Conservation (phyloP, 345 rosid genomes). For the Aquilaria malaccensis region DNA sequence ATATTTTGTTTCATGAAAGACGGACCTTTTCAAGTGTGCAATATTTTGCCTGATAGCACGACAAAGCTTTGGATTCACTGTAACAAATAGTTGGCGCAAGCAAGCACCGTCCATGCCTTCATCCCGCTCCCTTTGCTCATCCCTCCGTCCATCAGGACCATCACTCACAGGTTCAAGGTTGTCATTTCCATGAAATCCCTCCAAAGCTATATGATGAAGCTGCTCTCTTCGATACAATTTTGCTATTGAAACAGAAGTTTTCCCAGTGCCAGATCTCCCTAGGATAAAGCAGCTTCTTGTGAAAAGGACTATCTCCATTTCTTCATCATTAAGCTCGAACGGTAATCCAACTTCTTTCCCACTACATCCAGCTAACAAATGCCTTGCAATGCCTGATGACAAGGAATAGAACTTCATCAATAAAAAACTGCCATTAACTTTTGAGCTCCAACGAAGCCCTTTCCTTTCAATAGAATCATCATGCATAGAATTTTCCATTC, state of each 20-base stretch:
- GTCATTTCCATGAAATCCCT: neutral
- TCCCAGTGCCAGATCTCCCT: constrained; percentile 10
- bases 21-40: constrained; percentile 9
- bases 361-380: constrained; percentile 5
- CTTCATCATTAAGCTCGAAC: constrained; percentile 5
- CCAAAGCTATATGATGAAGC: neutral
- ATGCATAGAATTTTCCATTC: neutral
- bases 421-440: constrained; percentile 3
- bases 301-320: constrained; percentile 2
- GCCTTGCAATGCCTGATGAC: constrained; percentile 7
- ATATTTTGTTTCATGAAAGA: neutral
- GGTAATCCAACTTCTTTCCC: constrained; percentile 7
- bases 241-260: neutral
- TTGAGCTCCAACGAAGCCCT: neutral
- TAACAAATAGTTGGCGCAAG: constrained; percentile 9
- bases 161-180: neutral
- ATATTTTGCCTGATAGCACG: neutral
- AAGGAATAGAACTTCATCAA: constrained; percentile 11
- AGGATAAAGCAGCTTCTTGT: constrained; percentile 4
- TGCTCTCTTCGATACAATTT: constrained; percentile 9
- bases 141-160: neutral
- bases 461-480: neutral
- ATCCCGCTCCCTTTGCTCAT: neutral
- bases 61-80: constrained; percentile 9
- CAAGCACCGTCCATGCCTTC: neutral